A percentile compares a stretch with the other conserved stretches of the same genome.
Evolutionary conservation across 2,329 filamentous ascomycete species (phyloP).

Genomic region (Cadophora sp.): DNA sequence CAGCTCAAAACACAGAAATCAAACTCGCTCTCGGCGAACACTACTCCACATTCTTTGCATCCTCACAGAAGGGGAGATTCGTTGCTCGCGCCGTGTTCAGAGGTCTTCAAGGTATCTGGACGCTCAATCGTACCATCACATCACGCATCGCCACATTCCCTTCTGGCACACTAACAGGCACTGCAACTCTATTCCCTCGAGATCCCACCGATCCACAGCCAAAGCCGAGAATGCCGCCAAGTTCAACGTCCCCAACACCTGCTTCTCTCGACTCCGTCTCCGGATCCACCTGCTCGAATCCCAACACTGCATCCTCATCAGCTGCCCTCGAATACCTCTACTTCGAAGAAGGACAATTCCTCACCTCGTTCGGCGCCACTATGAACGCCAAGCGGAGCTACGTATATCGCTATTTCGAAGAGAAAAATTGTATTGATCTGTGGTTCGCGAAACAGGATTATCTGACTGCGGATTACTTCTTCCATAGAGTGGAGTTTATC

Average conservation of each 20-base stretch:
- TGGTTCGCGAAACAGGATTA: slow-evolving; percentile 75
- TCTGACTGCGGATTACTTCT: slow-evolving; percentile 72
- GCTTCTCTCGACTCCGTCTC: neutral
- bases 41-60: slow-evolving; percentile 30
- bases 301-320: neutral
- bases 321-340: slow-evolving; percentile 66
- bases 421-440: slow-evolving; percentile 65
- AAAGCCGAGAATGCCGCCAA: neutral
- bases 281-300: neutral
- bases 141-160: slow-evolving; percentile 64
- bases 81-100: slow-evolving; percentile 73
- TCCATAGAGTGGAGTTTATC: slow-evolving; percentile 73
- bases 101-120: slow-evolving; percentile 74
- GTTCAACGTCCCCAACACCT: neutral
- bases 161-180: slow-evolving; percentile 69
- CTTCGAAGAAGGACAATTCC: slow-evolving; percentile 70
- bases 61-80: slow-evolving; percentile 51
- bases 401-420: slow-evolving; percentile 73
- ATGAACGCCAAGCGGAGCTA: slow-evolving; percentile 56
- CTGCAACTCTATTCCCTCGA: slow-evolving; percentile 68
- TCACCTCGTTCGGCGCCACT: slow-evolving; percentile 50
- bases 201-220: slow-evolving; percentile 55
- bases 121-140: slow-evolving; percentile 61
- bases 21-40: slow-evolving; percentile 48
- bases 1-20: slow-evolving; percentile 52